phyloP scores from a whole-genome alignment of 352 stramenopile genomes.

The Phytopythium helicoides region DNA sequence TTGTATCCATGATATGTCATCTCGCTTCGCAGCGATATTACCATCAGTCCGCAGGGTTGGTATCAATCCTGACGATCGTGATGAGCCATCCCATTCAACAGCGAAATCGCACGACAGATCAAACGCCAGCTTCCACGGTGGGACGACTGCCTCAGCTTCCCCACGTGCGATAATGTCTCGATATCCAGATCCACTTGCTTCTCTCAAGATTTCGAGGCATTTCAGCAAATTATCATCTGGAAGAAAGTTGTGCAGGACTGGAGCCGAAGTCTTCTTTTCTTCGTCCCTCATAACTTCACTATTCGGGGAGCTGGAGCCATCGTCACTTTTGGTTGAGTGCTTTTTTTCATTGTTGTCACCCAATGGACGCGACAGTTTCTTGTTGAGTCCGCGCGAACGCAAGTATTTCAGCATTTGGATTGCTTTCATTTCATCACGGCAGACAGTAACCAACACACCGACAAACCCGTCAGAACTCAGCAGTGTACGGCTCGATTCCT shows the following conservation, averaged over 20 bases:
- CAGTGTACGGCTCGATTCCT: constrained; percentile 24
- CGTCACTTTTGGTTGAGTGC: no score
- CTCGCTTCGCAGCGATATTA: neutral
- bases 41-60: no score
- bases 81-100: constrained; percentile 40
- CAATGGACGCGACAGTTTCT: constrained; percentile 15
- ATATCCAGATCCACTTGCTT: constrained; percentile 11
- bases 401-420: constrained; percentile 51
- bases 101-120: constrained; percentile 69
- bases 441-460: constrained; percentile 37
- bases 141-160: constrained; percentile 15
- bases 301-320: no score
- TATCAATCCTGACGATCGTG: neutral
- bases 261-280: constrained; percentile 15
- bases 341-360: no score
- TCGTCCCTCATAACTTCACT: neutral
- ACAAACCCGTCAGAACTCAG: constrained; percentile 43
- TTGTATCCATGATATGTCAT: constrained; percentile 23
- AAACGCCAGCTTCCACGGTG: constrained; percentile 77
- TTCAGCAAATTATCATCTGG: constrained; percentile 78
- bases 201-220: constrained; percentile 59
- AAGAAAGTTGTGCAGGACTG: constrained; percentile 37
- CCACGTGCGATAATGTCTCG: neutral
- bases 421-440: constrained; percentile 34
- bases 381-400: constrained; percentile 31